A percentile compares a stretch with the other conserved stretches of the same genome.
phyloP scores from a whole-genome alignment of 169 alveolate genomes.

The Babesia microti region DNA sequence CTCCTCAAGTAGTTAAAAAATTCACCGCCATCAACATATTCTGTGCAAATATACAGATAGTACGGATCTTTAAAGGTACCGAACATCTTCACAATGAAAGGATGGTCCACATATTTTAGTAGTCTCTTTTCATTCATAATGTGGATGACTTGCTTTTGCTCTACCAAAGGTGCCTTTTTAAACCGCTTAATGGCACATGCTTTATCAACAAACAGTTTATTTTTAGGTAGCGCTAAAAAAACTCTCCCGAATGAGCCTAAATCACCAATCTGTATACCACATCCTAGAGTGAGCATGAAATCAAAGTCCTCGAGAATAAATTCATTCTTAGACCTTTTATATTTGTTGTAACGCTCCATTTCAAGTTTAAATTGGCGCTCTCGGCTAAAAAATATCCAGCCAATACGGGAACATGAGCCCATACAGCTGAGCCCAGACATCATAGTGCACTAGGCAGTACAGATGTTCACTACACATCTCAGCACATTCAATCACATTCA shows the following conservation, averaged over 20 bases:
- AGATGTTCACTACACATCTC: too few species aligned
- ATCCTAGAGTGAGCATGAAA: slow-evolving; percentile 33
- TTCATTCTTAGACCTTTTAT: slow-evolving; percentile 8
- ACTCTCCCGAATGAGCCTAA: slow-evolving; percentile 90
- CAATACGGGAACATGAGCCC: too few species aligned
- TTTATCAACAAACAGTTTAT: slow-evolving; percentile 26
- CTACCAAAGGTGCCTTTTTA: slow-evolving; percentile 64
- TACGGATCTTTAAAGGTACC: slow-evolving; percentile 80
- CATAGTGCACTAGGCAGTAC: too few species aligned
- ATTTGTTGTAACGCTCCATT: neutral
- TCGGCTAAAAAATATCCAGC: too few species aligned
- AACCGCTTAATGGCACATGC: slow-evolving; percentile 68
- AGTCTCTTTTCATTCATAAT: slow-evolving; percentile 87
- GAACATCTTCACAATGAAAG: slow-evolving; percentile 82
- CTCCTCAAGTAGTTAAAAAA: slow-evolving; percentile 82
- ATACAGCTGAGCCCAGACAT: too few species aligned
- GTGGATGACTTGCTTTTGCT: slow-evolving; percentile 82
- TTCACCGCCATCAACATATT: slow-evolving; percentile 93
- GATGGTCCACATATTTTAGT: slow-evolving; percentile 80
- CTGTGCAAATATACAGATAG: slow-evolving; percentile 82
- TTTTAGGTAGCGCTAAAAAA: slow-evolving; percentile 66
- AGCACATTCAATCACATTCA: too few species aligned
- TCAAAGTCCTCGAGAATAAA: slow-evolving; percentile 33
- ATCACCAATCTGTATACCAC: slow-evolving; percentile 9
- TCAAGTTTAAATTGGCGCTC: too few species aligned